phyloP scores from a whole-genome alignment of 2,329 filamentous ascomycete species.

The Colletotrichum musicola region DNA sequence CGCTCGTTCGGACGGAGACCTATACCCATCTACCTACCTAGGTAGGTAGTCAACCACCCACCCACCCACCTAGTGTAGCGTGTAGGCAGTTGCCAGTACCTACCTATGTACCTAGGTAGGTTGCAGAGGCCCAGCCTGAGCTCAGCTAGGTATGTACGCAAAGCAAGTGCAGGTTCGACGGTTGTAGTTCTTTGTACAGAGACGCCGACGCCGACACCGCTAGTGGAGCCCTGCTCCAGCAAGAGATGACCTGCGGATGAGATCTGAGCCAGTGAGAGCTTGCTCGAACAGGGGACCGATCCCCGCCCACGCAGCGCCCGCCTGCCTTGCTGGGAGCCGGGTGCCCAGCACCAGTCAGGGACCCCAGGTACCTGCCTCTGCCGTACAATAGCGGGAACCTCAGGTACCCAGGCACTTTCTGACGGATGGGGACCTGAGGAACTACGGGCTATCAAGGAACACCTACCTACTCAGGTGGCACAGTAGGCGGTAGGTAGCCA shows the following conservation, averaged over 20 bases:
- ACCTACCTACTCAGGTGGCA: too few species aligned
- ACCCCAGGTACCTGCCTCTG: too few species aligned
- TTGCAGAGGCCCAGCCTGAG: background rate
- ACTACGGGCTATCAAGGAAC: too few species aligned
- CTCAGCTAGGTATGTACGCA: constrained; percentile 1
- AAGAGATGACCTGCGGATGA: constrained; percentile 38
- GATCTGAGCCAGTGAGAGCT: constrained; percentile 25
- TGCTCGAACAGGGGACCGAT: background rate
- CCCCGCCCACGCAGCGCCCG: constrained; percentile 7
- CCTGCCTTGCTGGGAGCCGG: background rate
- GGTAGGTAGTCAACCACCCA: too few species aligned
- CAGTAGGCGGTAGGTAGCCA: too few species aligned
- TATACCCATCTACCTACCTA: background rate
- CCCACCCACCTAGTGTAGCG: background rate
- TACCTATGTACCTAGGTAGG: constrained; percentile 8
- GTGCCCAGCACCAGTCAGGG: too few species aligned
- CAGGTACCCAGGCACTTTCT: too few species aligned
- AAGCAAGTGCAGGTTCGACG: background rate
- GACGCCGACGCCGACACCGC: background rate
- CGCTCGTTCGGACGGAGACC: constrained; percentile 18
- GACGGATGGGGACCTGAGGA: too few species aligned
- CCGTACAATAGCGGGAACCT: too few species aligned
- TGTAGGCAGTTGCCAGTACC: background rate
- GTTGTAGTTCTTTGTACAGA: background rate
- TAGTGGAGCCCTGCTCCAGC: constrained; percentile 22